Evolutionary conservation across 768 basidiomycete genomes (phyloP), one percentile per base, ranked within the genome.

Genomic region (Termitomyces bulborhizus): DNA sequence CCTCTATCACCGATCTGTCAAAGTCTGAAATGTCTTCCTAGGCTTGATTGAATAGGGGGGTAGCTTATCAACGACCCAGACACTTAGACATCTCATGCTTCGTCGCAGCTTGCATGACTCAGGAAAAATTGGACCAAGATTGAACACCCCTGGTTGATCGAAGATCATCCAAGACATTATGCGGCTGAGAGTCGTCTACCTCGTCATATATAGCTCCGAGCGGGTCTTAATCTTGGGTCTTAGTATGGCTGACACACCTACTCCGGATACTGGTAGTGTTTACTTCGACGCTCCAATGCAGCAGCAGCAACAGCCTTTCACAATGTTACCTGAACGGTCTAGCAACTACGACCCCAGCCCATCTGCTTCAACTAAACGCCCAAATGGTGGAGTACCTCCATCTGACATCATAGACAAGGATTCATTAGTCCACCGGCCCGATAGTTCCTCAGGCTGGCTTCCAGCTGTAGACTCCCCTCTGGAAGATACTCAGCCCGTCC

Each of bases 221-320:
- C 31, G 40, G 32, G 32, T 55, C 54, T 55, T 36, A 39, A 43
- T 37, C 32, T 34, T 18, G 37, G 37, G 53, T 51, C 57, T 55
- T 21, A 58, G 53, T 47, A 58, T 58, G 57, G 40, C 43, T 52
- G 50, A 56, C 55, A 54, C 31, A 44, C 26, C 26, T 45, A 58
- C 66, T 32, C 65, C 63, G 49, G 50, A 69, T 53, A 77, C 75
- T 63, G 69, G 67, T 46, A 64, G 68, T 46, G 43, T 61, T 12
- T 80, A 79, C 63, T 78, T 77, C 59, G 79, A 80, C 76, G 76
- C 74, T 9, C 71, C 69, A 26, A 60, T 66, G 55, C 70, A 52
- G 4, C 55, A 51, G 27, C 55, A 51, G 27, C 55, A 34, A 13
- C 34, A 45, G 31, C n/a, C 27, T n/a, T 57, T 36, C 52, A 39